Evolutionary conservation across 108 stramenopile genomes (phyloP), one percentile per base, ranked within the genome.

Genomic region (Craspedostauros australis): DNA sequence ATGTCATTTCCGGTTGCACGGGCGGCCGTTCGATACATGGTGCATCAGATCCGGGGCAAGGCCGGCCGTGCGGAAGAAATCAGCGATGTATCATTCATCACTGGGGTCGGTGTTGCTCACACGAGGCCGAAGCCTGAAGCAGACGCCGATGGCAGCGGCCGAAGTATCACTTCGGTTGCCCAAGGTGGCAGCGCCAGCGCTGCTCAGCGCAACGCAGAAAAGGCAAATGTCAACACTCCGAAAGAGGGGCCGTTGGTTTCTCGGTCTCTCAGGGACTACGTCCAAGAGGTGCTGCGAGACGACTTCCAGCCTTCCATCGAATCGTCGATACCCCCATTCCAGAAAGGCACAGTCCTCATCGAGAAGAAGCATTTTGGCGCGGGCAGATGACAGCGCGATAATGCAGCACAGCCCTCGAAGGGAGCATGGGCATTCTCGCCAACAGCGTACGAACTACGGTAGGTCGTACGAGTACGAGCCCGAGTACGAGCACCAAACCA

Each of bases 1-100:
- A 73, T 82, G 77, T 67, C 82, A 0, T 72, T 91, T 39, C 80
- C 84, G 0, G 73, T 91, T 8, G 84, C 88, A 11, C 60, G 83
- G 5, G 84, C 84, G 6, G 81, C 82, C 3, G 71, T 65, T 41
- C 71, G 88, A 43, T 80, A 63, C 48, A 67, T 91, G 12, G 46
- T 91, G 20, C 34, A 48, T 22, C 46, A 44, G 34, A 37, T 66
- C 12, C 29, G 18, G 30, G 44, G 15, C 22, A 23, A 46, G 18
- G 19, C 30, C 7, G 4, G 24, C 19, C 27, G 25, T 16, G 11
- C 9, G 4, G 49, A 52, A 0, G 45, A 67, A 5, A 32, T 67
- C 4, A 40, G 72, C 39, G 82, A 86, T 57, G 61, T 91, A 32
- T 54, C 53, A 15, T 68, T 91, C 43, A 91, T 84, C 34, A 91